A percentile compares a stretch with the other conserved stretches of the same genome.
Conservation (phyloP, 2,329 filamentous ascomycete genomes). For the Trichoderma guizhouense region DNA sequence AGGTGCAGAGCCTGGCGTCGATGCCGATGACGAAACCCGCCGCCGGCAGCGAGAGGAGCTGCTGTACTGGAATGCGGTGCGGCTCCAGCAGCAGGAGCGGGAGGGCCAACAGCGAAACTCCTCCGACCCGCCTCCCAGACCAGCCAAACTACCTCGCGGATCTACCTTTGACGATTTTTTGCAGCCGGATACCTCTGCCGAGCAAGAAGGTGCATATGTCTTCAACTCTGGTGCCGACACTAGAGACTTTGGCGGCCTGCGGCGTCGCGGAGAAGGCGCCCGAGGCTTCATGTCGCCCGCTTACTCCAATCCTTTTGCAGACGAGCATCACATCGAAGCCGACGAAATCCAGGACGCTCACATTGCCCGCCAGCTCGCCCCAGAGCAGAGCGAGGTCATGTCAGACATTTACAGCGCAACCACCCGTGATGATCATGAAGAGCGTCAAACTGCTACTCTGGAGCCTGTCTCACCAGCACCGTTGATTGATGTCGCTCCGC, state of each 20-base stretch:
- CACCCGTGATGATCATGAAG: conserved; percentile 37
- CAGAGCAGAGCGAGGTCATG: conserved; percentile 45
- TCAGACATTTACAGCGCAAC: conserved; percentile 59
- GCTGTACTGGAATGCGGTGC: conserved; percentile 62
- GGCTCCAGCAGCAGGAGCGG: conserved; percentile 42
- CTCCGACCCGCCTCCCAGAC: conserved; percentile 1
- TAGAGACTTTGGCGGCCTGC: conserved; percentile 44
- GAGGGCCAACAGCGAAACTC: background rate
- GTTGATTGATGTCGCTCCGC: conserved; percentile 33
- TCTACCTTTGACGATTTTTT: conserved; percentile 60
- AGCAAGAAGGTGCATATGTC: conserved; percentile 54
- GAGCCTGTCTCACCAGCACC: conserved; percentile 21
- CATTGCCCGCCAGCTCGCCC: conserved; percentile 42
- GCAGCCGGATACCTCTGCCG: conserved; percentile 46
- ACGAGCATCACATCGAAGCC: conserved; percentile 52
- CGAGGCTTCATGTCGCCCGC: conserved; percentile 44
- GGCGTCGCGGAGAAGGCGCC: conserved; percentile 46
- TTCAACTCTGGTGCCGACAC: conserved; percentile 55
- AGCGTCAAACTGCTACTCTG: conserved; percentile 24
- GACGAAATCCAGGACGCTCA: conserved; percentile 40
- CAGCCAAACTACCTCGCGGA: conserved; percentile 27
- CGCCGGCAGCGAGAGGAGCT: conserved; percentile 62
- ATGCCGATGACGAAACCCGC: conserved; percentile 60
- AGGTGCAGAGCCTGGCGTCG: conserved; percentile 47
- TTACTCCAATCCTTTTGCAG: conserved; percentile 58